Percentiles rank a stretch among this genome's conserved stretches.
phyloP scores from a whole-genome alignment of 768 basidiomycete species.

The Aureoboletus auriporus region DNA sequence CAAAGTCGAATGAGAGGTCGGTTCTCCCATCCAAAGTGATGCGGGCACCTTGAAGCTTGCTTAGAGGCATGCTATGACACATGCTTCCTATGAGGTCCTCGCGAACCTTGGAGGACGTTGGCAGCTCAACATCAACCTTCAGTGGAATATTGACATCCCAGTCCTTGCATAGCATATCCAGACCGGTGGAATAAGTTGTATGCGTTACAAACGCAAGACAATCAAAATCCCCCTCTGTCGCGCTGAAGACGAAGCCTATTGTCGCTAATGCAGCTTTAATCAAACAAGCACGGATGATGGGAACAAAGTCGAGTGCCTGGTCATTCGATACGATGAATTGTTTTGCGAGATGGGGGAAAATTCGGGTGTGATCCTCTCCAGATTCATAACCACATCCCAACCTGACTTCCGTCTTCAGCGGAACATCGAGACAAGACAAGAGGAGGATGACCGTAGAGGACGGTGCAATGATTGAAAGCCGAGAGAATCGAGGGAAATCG shows the following conservation, averaged over 20 bases:
- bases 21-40: slow-evolving; percentile 4
- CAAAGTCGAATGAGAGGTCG: slow-evolving; percentile 10
- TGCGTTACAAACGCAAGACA: slow-evolving; percentile 6
- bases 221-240: slow-evolving; percentile 1
- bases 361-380: background rate
- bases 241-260: slow-evolving; percentile 17
- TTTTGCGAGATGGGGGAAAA: slow-evolving; percentile 14
- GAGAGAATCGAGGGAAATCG: too few species aligned
- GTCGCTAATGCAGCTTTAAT: slow-evolving; percentile 7
- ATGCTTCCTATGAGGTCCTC: slow-evolving; percentile 9
- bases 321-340: slow-evolving; percentile 8
- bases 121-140: slow-evolving; percentile 9
- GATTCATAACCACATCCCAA: slow-evolving; percentile 13
- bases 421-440: slow-evolving; percentile 2
- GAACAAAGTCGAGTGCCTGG: background rate
- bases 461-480: too few species aligned
- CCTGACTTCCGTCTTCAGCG: slow-evolving; percentile 13
- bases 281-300: slow-evolving; percentile 12
- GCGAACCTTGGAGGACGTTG: slow-evolving; percentile 6
- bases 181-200: background rate
- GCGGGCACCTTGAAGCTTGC: slow-evolving; percentile 7
- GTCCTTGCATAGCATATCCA: slow-evolving; percentile 7
- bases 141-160: slow-evolving; percentile 19
- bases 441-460: too few species aligned
- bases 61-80: slow-evolving; percentile 13